Conservation (phyloP, 2,329 filamentous ascomycete genomes). For the Trichoderma breve region DNA sequence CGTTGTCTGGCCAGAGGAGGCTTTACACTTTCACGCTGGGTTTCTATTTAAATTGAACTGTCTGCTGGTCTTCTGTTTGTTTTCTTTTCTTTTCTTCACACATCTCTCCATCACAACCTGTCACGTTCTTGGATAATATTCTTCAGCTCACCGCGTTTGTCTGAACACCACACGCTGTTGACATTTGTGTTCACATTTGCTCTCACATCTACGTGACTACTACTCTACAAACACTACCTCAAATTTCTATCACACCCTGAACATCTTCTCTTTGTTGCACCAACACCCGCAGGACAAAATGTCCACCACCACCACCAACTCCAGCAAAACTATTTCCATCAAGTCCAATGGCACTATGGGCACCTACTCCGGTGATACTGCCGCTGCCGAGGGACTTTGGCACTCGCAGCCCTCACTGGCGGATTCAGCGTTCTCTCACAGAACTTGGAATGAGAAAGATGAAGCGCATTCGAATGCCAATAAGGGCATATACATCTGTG, state of each 20-base stretch:
- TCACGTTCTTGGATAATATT: neutral
- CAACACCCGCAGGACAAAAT: neutral
- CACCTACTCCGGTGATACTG: neutral
- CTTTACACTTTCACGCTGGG: neutral
- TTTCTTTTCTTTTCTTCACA: neutral
- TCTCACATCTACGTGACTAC: neutral
- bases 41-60: neutral
- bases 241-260: neutral
- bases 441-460: conserved; percentile 27
- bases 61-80: neutral
- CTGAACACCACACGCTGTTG: neutral
- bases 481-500: conserved; percentile 20
- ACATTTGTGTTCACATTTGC: neutral
- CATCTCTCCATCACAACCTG: neutral
- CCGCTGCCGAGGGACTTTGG: neutral
- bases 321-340: too few species aligned
- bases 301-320: neutral
- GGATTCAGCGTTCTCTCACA: neutral
- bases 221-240: neutral
- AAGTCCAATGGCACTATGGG: too few species aligned
- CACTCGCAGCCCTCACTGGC: neutral
- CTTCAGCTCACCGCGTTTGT: neutral
- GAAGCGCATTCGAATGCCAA: conserved; percentile 17
- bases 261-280: neutral
- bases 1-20: neutral